phyloP scores from a whole-genome alignment of 129 eudicot species.

The Chrysanthemum makinoi region DNA sequence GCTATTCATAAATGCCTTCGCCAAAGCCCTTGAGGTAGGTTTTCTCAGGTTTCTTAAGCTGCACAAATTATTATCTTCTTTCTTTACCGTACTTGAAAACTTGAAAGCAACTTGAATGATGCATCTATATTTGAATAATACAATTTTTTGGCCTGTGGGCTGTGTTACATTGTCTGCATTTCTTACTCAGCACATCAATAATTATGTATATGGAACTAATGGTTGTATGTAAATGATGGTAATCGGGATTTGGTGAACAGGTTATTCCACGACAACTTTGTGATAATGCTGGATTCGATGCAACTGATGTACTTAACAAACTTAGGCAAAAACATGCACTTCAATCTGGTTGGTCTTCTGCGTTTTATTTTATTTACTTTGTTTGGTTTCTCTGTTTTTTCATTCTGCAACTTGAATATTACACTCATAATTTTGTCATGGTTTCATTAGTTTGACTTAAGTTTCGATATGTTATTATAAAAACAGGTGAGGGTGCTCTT shows the following conservation, averaged over 20 bases:
- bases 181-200: not conserved
- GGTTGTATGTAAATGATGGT: slow-evolving; percentile 1
- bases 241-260: slow-evolving; percentile 35
- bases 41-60: not conserved
- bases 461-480: not conserved
- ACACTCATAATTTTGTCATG: not conserved
- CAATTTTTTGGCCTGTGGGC: not conserved
- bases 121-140: not conserved
- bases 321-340: slow-evolving; percentile 94
- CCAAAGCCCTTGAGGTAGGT: slow-evolving; percentile 96
- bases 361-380: not conserved
- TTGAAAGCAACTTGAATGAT: slow-evolving; percentile 4
- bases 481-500: slow-evolving; percentile 90
- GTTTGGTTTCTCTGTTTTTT: not conserved
- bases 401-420: not conserved
- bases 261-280: slow-evolving; percentile 92
- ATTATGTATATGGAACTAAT: not conserved
- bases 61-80: not conserved
- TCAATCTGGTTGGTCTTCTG: slow-evolving; percentile 56
- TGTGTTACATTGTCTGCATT: not conserved
- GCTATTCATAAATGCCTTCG: slow-evolving; percentile 90
- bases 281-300: slow-evolving; percentile 98
- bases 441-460: not conserved
- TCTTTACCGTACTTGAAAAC: slow-evolving; percentile 1
- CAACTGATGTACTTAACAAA: slow-evolving; percentile 92